Evolutionary conservation across 495 filamentous ascomycete genomes (phyloP), one percentile per base, ranked within the genome.

Genomic region (Hamigera avellanea): DNA sequence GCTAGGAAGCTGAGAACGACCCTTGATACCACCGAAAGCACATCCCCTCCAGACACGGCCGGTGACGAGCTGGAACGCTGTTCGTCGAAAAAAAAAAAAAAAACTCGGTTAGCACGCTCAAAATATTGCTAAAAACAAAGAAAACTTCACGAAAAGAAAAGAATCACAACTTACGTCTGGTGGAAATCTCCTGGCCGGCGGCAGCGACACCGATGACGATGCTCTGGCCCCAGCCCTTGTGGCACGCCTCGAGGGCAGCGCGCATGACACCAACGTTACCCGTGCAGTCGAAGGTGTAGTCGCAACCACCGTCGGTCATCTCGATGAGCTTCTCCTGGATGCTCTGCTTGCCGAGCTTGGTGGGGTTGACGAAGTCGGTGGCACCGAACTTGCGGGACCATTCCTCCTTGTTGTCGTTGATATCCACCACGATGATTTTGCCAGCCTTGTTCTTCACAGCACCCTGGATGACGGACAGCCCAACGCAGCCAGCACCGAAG

Each of bases 281-380:
- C 3, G 91, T 98, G 68, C 91, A 98, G 67, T 98, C 91, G 54
- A 98, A 98, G 32, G 91, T 98, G 66, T 96, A 98, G 66, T 98
- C 91, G 54, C 87, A 91, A 13, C 91, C 91, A 41, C 91, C 91
- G 56, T 98, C 91, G n/a, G 91, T 98, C 82, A 96, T 85, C 66
- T 96, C 91, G 45, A 95, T 79, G 39, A 98, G 69, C 64, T 84
- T 72, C 50, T 93, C 85, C 58, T 93, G 83, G 40, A 95, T 81
- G 37, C 70, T 86, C 72, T 85, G 75, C 18, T 65, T 60, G 33
- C 73, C 74, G 31, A 95, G 61, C 61, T 83, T 78, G 33, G 76
- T 80, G 14, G 91, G 93, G 69, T 96, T 96, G 40, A 96, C 83
- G 48, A 98, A 98, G 61, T 96, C 75, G 18, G 93, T 96, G 17